A percentile compares a stretch with the other conserved stretches of the same genome.
Conservation (phyloP, 1,284 basidiomycete genomes). For the Coniophora puteana region DNA sequence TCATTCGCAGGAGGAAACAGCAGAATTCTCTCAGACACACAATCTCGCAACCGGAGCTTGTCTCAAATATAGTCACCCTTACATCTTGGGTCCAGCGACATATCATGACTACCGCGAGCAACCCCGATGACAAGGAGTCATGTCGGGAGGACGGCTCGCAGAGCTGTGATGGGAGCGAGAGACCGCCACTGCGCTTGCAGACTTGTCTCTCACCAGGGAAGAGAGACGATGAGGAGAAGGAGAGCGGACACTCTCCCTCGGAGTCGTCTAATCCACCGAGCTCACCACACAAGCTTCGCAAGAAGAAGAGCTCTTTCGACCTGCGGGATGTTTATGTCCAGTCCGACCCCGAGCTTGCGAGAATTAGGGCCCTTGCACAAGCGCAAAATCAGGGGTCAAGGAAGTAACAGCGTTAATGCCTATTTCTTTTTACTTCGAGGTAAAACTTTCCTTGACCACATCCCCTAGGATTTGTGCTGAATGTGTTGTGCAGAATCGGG, state of each 20-base stretch:
- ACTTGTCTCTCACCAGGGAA: not conserved
- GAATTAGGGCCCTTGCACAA: too few species aligned
- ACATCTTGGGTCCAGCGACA: not conserved
- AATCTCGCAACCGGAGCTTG: too few species aligned
- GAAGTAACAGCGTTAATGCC: too few species aligned
- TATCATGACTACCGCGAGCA: not conserved
- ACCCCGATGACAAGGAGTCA: not conserved
- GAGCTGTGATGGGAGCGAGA: not conserved
- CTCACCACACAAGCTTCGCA: constrained; percentile 26
- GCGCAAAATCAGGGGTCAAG: too few species aligned
- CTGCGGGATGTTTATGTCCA: constrained; percentile 40
- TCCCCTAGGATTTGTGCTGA: too few species aligned
- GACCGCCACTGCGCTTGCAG: too few species aligned
- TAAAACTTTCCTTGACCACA: too few species aligned
- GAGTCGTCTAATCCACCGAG: constrained; percentile 3
- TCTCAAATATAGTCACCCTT: not conserved
- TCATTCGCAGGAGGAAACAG: too few species aligned
- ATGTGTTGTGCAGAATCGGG: too few species aligned
- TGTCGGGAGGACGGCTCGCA: not conserved
- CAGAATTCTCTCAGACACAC: too few species aligned
- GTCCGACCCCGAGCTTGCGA: too few species aligned
- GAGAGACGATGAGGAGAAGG: not conserved
- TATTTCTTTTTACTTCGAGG: too few species aligned
- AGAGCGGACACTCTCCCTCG: not conserved
- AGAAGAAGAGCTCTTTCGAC: constrained; percentile 41